Evolutionary conservation across 1,284 basidiomycete species (phyloP).

Genomic region (Dichomitus squalens): DNA sequence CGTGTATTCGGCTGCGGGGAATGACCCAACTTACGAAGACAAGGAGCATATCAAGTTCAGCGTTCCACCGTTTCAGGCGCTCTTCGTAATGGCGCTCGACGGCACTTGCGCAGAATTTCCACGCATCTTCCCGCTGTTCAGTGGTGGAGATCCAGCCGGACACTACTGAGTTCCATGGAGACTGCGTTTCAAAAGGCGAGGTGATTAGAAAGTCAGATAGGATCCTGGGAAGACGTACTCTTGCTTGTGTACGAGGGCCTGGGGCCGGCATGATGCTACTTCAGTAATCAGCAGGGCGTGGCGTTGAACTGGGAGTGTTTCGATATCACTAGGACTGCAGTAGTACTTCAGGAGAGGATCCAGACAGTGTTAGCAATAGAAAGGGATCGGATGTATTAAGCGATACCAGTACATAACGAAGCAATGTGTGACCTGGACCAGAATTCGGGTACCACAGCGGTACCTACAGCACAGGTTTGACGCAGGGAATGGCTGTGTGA

Average conservation of each 20-base stretch:
- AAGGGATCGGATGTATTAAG: too few relatives aligned
- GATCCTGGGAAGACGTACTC: not conserved
- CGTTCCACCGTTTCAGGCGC: constrained; percentile 15
- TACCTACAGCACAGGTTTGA: too few relatives aligned
- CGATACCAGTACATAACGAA: too few relatives aligned
- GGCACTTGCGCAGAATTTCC: constrained; percentile 12
- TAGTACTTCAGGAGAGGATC: too few relatives aligned
- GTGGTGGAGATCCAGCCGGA: constrained; percentile 4
- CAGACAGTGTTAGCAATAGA: too few relatives aligned
- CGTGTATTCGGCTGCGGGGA: too few relatives aligned
- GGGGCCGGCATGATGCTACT: not conserved
- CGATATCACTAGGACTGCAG: too few relatives aligned
- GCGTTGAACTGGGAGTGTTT: too few relatives aligned
- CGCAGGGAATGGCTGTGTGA: too few relatives aligned
- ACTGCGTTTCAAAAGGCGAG: not conserved
- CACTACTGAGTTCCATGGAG: not conserved
- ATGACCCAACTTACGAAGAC: constrained; percentile 14
- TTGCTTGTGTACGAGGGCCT: not conserved
- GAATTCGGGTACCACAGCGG: too few relatives aligned
- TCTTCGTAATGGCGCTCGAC: constrained; percentile 17
- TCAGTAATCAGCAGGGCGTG: too few relatives aligned
- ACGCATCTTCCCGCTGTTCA: constrained; percentile 12
- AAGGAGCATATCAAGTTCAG: constrained; percentile 20
- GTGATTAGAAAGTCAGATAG: not conserved
- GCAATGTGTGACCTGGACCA: too few relatives aligned